Evolutionary conservation across 495 filamentous ascomycete species (phyloP), one percentile per base, ranked within the genome.

Genomic region (Friedmanniomyces simplex): DNA sequence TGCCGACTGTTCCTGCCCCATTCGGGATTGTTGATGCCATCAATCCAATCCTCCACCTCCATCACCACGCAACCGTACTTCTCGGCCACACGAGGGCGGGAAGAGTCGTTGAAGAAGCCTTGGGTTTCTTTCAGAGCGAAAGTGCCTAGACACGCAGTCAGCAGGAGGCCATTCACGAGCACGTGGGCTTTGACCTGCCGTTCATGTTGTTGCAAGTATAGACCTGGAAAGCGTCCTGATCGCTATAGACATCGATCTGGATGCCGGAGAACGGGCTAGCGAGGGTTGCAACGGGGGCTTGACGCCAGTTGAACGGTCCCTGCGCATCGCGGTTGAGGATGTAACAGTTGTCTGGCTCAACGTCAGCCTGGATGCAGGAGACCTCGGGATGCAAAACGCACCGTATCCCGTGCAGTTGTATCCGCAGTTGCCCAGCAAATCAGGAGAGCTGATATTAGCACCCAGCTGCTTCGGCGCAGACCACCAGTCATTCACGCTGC

Each of bases 201-300:
- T 89, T 81, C 70, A 85, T 82, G 16, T 78, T 78, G 65, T 81
- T 79, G 72, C 87, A 91, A 32, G 75, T 77, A 69, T 89, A 90
- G 67, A 91, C 76, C 72, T 91, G 87, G 65, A 88, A 77, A 5
- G 83, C 87, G 5, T 81, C 80, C 73, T 89, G 86, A 74, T 91
- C 85, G 37, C 82, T 84, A 57, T 77, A 80, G 55, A 91, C 70
- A 24, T 89, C 85, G 45, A 91, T 63, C 61, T 78, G 78, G 67
- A 90, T 89, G 32, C 87, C 87, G 4, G 81, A 85, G 69, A 76
- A 80, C 25, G 79, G 64, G n/a, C 76, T 81, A 8, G 82, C 68
- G 0, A 89, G 71, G 8, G 80, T 79, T 11, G 85, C 81, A 25
- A 90, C 75, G 14, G 78, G 81, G 47, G 78, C 70, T 10, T 72